phyloP scores from a whole-genome alignment of 306 rosid genomes.

The Vigna hirtella region DNA sequence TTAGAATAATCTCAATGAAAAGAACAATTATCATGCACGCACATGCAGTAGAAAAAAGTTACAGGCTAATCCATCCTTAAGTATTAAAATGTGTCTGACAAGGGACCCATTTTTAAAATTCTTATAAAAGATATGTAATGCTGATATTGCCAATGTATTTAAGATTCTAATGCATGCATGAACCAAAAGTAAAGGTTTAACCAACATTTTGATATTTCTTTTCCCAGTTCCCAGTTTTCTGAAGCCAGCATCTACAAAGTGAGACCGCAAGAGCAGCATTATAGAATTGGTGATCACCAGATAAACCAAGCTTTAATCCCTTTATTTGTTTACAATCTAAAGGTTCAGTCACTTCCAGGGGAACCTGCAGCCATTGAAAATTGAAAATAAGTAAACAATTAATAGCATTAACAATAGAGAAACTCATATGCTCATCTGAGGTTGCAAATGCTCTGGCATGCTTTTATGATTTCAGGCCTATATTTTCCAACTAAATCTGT shows the following conservation, averaged over 20 bases:
- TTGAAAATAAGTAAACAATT: slow-evolving; percentile 41
- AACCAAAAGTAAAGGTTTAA: slow-evolving; percentile 38
- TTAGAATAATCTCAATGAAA: neutral
- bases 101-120: slow-evolving; percentile 25
- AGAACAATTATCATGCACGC: neutral
- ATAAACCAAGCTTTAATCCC: slow-evolving; percentile 68
- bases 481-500: slow-evolving; percentile 14
- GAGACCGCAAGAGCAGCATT: slow-evolving; percentile 87
- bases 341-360: slow-evolving; percentile 59
- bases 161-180: slow-evolving; percentile 20
- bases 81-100: slow-evolving; percentile 21
- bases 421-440: slow-evolving; percentile 6
- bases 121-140: slow-evolving; percentile 8
- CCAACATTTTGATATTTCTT: slow-evolving; percentile 57
- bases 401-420: slow-evolving; percentile 30
- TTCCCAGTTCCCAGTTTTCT: slow-evolving; percentile 78
- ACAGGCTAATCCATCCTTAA: neutral
- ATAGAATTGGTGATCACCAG: slow-evolving; percentile 74
- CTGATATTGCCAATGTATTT: slow-evolving; percentile 31
- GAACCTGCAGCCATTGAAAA: slow-evolving; percentile 62
- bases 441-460: slow-evolving; percentile 2
- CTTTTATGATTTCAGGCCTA: slow-evolving; percentile 11
- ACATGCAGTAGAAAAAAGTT: neutral
- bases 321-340: slow-evolving; percentile 55
- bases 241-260: slow-evolving; percentile 84